phyloP scores from a whole-genome alignment of 2,329 filamentous ascomycete species.

The Venturia pyrina region DNA sequence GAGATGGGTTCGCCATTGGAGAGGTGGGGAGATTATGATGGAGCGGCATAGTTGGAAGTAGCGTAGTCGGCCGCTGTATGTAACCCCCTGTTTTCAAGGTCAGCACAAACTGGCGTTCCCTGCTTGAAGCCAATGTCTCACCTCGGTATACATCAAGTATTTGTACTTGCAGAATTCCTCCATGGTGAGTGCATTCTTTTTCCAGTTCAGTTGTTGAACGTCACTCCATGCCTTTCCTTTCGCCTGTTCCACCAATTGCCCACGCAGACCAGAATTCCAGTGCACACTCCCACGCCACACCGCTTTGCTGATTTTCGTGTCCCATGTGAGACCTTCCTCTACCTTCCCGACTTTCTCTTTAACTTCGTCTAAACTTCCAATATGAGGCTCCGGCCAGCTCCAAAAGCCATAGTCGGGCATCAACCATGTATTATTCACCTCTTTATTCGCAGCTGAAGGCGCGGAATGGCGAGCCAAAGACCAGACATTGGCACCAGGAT shows the following conservation, averaged over 20 bases:
- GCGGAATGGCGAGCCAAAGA: neutral
- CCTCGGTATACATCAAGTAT: constrained; percentile 17
- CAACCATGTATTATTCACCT: constrained; percentile 16
- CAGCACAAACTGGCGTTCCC: neutral
- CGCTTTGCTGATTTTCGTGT: constrained; percentile 34
- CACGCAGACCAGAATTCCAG: constrained; percentile 25
- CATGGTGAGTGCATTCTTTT: neutral
- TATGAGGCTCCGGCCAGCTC: constrained; percentile 14
- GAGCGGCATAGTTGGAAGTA: constrained; percentile 27
- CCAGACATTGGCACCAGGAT: neutral
- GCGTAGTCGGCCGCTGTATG: constrained; percentile 23
- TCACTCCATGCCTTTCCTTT: constrained; percentile 36
- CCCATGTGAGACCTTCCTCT: constrained; percentile 20
- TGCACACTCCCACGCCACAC: constrained; percentile 40
- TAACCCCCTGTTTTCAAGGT: neutral
- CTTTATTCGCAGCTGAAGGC: neutral
- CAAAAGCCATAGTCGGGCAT: constrained; percentile 19
- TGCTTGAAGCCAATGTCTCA: neutral
- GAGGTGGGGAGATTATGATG: constrained; percentile 39
- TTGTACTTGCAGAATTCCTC: constrained; percentile 13
- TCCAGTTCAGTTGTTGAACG: constrained; percentile 23
- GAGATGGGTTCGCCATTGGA: constrained; percentile 40
- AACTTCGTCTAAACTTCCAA: constrained; percentile 16
- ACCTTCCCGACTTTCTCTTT: constrained; percentile 13
- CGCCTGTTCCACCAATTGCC: constrained; percentile 28